These are phyloP conservation scores for Mycena alexandri DNA, from an alignment of 768 basidiomycete genomes.

Conservation along the genomic window DNA sequence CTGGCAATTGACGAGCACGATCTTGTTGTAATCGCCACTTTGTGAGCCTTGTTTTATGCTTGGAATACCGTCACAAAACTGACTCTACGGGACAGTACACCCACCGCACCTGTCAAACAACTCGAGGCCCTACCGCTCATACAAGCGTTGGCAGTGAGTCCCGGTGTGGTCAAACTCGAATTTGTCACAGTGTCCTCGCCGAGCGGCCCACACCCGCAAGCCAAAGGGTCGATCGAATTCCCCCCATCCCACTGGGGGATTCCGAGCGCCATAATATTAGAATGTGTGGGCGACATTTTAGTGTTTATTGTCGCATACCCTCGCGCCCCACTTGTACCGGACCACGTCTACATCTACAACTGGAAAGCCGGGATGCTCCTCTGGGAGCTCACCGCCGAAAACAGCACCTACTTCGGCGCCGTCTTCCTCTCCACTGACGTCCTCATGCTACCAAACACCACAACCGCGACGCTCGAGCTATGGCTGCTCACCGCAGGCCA, in stretches of 20 bases:
- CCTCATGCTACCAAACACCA: slow-evolving; percentile 45
- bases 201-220: slow-evolving; percentile 51
- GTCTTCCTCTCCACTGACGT: slow-evolving; percentile 43
- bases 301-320: slow-evolving; percentile 52
- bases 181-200: slow-evolving; percentile 54
- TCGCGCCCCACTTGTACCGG: neutral
- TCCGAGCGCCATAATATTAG: slow-evolving; percentile 56
- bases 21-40: slow-evolving; percentile 34
- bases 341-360: slow-evolving; percentile 56
- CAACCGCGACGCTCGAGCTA: slow-evolving; percentile 40
- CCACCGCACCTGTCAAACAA: neutral
- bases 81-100: neutral
- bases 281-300: slow-evolving; percentile 60
- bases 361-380: slow-evolving; percentile 56
- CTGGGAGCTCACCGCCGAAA: slow-evolving; percentile 35
- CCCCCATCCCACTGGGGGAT: slow-evolving; percentile 40
- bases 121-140: no score
- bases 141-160: no score
- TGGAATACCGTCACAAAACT: no score
- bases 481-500: slow-evolving; percentile 49
- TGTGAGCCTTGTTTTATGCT: slow-evolving; percentile 21
- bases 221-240: slow-evolving; percentile 48
- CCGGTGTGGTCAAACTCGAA: slow-evolving; percentile 34
- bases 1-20: slow-evolving; percentile 38
- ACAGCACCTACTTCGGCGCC: slow-evolving; percentile 40